Conservation (phyloP, 352 stramenopile species). For the Elongisporangium prolatum region DNA sequence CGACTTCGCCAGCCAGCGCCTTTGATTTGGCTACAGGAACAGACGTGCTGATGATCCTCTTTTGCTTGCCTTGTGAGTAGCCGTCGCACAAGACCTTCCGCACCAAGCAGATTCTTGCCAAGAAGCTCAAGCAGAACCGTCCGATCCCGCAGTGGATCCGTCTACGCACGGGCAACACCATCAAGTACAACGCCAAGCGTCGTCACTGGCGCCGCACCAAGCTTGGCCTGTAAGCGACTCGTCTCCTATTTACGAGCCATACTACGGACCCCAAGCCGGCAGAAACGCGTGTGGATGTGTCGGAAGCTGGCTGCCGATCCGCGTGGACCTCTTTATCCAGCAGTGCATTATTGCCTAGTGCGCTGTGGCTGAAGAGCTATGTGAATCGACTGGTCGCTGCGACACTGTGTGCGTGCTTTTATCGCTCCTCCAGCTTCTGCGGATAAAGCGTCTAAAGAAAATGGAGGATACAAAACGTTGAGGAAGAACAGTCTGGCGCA, state of each 20-base stretch:
- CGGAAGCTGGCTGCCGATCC: not conserved
- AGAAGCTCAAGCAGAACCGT: slow-evolving; percentile 99
- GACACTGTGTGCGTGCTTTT: not conserved
- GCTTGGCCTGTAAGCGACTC: slow-evolving; percentile 96
- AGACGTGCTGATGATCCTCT: slow-evolving; percentile 2
- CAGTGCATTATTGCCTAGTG: too few species aligned
- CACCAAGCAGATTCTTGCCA: slow-evolving; percentile 99
- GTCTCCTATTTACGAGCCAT: not conserved
- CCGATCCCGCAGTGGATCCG: slow-evolving; percentile 99
- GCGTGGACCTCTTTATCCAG: not conserved
- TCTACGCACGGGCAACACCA: slow-evolving; percentile 98
- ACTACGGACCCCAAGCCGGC: not conserved
- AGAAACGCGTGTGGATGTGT: not conserved
- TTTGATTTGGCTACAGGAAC: too few species aligned
- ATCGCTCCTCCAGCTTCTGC: too few species aligned
- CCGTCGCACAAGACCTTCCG: slow-evolving; percentile 99
- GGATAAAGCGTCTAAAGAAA: too few species aligned
- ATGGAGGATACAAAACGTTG: too few species aligned
- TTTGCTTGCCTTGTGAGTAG: slow-evolving; percentile 35
- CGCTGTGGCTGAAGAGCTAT: too few species aligned
- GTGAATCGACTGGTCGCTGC: not conserved
- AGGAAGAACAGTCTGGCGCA: too few species aligned
- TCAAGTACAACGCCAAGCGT: slow-evolving; percentile 99
- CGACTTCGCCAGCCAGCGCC: too few species aligned
- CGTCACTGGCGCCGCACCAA: slow-evolving; percentile 99